These are phyloP conservation scores for Clathrospora elynae DNA, from an alignment of 2,329 filamentous ascomycete genomes.

Conservation along the genomic window DNA sequence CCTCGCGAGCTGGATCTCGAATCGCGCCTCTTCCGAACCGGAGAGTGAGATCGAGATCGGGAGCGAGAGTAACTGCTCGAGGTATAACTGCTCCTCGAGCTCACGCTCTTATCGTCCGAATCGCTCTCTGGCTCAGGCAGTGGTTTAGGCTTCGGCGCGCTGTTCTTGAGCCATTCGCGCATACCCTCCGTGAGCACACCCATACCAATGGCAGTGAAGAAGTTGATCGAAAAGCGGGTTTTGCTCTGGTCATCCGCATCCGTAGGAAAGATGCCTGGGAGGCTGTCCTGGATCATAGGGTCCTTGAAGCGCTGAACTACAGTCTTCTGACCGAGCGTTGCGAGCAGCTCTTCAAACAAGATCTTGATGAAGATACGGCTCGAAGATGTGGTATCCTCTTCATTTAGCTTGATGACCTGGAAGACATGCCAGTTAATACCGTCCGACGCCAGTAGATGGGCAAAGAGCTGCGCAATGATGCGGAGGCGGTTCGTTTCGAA, in stretches of 20 bases:
- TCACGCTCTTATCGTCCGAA: slow-evolving; percentile 41
- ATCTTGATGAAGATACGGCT: slow-evolving; percentile 99
- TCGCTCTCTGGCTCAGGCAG: slow-evolving; percentile 44
- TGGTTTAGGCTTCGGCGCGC: slow-evolving; percentile 79
- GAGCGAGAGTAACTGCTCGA: slow-evolving; percentile 37
- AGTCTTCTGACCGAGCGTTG: slow-evolving; percentile 82
- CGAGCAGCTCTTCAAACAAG: slow-evolving; percentile 86
- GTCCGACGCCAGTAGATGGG: slow-evolving; percentile 84
- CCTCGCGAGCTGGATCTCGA: slow-evolving; percentile 36
- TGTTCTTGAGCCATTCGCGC: slow-evolving; percentile 84
- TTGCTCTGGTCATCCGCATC: slow-evolving; percentile 82
- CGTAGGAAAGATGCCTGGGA: slow-evolving; percentile 85
- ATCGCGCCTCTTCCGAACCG: slow-evolving; percentile 26
- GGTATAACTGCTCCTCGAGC: slow-evolving; percentile 43
- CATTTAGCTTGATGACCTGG: slow-evolving; percentile 83
- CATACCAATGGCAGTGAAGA: slow-evolving; percentile 98
- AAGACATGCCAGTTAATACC: slow-evolving; percentile 92
- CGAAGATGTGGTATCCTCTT: slow-evolving; percentile 95
- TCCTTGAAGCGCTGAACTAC: slow-evolving; percentile 81
- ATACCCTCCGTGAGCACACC: slow-evolving; percentile 92
- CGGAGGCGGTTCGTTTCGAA: slow-evolving; percentile 94
- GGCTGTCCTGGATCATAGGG: slow-evolving; percentile 70
- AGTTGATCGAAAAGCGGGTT: slow-evolving; percentile 97
- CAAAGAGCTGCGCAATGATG: slow-evolving; percentile 94
- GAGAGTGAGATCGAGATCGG: slow-evolving; percentile 20